Evolutionary conservation across 2,329 filamentous ascomycete genomes (phyloP), one percentile per base, ranked within the genome.

Genomic region (Cladophialophora immunda): DNA sequence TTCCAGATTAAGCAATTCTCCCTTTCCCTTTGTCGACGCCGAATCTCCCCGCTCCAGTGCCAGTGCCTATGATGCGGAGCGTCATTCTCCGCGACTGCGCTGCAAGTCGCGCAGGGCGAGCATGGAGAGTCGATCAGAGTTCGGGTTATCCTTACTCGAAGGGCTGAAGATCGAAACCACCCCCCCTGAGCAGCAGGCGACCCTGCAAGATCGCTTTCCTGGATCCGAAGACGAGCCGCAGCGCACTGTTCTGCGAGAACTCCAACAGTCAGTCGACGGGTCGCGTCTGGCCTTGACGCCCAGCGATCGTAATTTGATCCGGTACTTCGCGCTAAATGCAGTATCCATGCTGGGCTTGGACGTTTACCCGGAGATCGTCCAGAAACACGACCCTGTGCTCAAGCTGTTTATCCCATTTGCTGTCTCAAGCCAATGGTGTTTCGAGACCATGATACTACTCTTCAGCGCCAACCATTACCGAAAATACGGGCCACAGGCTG

Each of bases 361-460:
- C 13, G 9, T n/a, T 13, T 62, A 57, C 29, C 68, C 65, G 19
- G 65, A 60, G 13, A 67, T 69, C 25, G 58, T 65, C 17, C 50
- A 65, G 19, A 59, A 65, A 52, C 59, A 65, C 22, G 59, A 69
- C 19, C 68, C 68, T 17, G 50, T 69, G 19, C 50, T 63, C 9
- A 55, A 38, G 25, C 47, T 69, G 19, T 65, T 69, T 41, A n/a
- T 69, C 5, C 68, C 68, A n/a, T 69, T 64, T 29, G 68, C 68
- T 30, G 34, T 59, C 15, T 64, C 53, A 6, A 67, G 62, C 36
- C 68, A 69, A 36, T 69, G 68, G 68, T 69, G 68, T 50, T 65
- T 69, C 27, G 65, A 69, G 30, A 69, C 68, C 45, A 67, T 69
- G 65, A 53, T 69, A 17, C 45, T 69, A 13, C 60, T 69, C 25